Conservation (phyloP, 1,284 basidiomycete genomes). For the Xerocomus minutiporus region DNA sequence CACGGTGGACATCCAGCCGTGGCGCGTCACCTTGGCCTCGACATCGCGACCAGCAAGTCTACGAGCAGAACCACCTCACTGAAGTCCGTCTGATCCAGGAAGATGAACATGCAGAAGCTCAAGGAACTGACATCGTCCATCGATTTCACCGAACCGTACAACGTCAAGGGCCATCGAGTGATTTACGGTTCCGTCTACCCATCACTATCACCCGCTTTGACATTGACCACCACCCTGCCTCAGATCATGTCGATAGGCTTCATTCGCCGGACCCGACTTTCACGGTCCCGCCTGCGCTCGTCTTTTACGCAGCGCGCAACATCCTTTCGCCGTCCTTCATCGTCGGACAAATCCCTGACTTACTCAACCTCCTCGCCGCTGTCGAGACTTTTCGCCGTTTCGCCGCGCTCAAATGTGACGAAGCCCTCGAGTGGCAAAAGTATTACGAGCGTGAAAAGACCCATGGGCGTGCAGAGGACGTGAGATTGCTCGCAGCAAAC, state of each 20-base stretch:
- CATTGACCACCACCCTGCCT: constrained; percentile 1
- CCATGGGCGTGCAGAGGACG: constrained; percentile 1
- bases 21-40: neutral
- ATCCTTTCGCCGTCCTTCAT: constrained; percentile 37
- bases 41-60: neutral
- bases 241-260: constrained; percentile 14
- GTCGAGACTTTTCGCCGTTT: constrained; percentile 40
- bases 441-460: constrained; percentile 25
- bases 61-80: neutral
- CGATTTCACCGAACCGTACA: constrained; percentile 17
- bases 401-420: constrained; percentile 27
- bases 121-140: constrained; percentile 14
- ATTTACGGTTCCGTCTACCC: constrained; percentile 21
- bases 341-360: constrained; percentile 34
- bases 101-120: constrained; percentile 14
- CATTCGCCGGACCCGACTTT: neutral
- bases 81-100: neutral
- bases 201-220: neutral
- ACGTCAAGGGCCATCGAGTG: constrained; percentile 7
- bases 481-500: constrained; percentile 16
- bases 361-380: constrained; percentile 40
- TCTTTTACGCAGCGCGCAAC: constrained; percentile 38
- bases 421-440: constrained; percentile 34
- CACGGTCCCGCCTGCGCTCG: constrained; percentile 28
- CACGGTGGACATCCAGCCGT: neutral